phyloP scores from a whole-genome alignment of 2,329 filamentous ascomycete genomes.

The Mycogone perniciosa region DNA sequence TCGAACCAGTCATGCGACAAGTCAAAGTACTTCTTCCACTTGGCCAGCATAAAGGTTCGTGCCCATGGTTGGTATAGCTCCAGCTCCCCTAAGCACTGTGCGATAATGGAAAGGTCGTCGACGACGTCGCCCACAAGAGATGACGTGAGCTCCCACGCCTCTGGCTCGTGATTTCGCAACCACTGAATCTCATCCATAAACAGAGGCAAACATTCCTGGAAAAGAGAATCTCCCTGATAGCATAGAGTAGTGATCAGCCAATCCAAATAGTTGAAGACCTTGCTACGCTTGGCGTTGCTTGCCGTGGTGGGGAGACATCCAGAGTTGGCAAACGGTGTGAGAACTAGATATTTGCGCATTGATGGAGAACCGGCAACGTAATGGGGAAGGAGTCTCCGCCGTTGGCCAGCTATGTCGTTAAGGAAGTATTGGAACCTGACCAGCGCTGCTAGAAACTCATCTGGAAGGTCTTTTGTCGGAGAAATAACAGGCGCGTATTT shows the following conservation, averaged over 20 bases:
- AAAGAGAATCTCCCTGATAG: conserved; percentile 26
- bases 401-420: conserved; percentile 23
- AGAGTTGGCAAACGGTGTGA: conserved; percentile 16
- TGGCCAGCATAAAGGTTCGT: conserved; percentile 25
- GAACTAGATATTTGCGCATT: conserved; percentile 29
- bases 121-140: conserved; percentile 30
- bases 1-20: conserved; percentile 13
- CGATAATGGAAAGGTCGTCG: conserved; percentile 39
- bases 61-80: conserved; percentile 45
- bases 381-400: conserved; percentile 22
- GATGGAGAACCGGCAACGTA: conserved; percentile 34
- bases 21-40: neutral
- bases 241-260: conserved; percentile 33
- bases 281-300: conserved; percentile 15
- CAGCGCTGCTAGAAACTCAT: conserved; percentile 30
- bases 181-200: conserved; percentile 44
- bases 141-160: conserved; percentile 33
- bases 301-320: conserved; percentile 9
- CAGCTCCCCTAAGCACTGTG: conserved; percentile 39
- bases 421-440: conserved; percentile 35
- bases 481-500: conserved; percentile 29
- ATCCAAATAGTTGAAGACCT: conserved; percentile 22
- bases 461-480: conserved; percentile 22
- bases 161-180: conserved; percentile 31
- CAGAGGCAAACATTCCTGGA: conserved; percentile 22